Evolutionary conservation across 352 stramenopile genomes (phyloP), one percentile per base, ranked within the genome.

Genomic region (Hyaloperonospora brassicae): DNA sequence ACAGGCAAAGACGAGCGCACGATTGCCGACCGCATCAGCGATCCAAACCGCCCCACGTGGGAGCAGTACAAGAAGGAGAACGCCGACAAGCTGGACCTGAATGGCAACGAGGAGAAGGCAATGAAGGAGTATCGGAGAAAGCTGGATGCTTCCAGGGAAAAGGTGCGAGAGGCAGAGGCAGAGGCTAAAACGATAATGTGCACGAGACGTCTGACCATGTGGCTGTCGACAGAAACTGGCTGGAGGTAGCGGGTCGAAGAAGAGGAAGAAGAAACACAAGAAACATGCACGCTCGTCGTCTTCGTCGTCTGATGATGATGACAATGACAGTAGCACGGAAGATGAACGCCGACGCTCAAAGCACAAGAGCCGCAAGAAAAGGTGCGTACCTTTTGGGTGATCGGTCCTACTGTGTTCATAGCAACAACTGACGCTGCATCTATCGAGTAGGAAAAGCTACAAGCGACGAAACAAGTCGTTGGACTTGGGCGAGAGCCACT

Each of bases 61-160:
- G 93, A 98, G 64, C 86, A 97, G 52, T 98, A 96, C 72, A 98
- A 97, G 68, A 96, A 95, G 60, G 89, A 97, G 55, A 98, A 97
- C 57, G 78, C 92, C 17, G 91, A 97, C 62, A 97, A 96, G n/a
- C n/a, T n/a, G n/a, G n/a, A n/a, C n/a, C n/a, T n/a, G n/a, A 62
- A 50, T 13, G 75, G 76, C 24, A 82, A 89, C 21, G 87, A 94
- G 59, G 75, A 95, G 53, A 93, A 94, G 56, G 89, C 97, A 62
- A 98, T 98, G 93, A 76, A 91, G 50, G 87, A 85, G 40, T 98
- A 98, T 71, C n/a, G n/a, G 70, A 90, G 90, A 58, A 77, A 97
- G 59, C 69, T 98, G 6, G 93, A 98, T 61, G 75, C 86, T 36
- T 79, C 93, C 30, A 76, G 93, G 5, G 87, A 97, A 38, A 92